Conservation (phyloP, 208 protist species). For the Leptomonas pyrrhocoris region DNA sequence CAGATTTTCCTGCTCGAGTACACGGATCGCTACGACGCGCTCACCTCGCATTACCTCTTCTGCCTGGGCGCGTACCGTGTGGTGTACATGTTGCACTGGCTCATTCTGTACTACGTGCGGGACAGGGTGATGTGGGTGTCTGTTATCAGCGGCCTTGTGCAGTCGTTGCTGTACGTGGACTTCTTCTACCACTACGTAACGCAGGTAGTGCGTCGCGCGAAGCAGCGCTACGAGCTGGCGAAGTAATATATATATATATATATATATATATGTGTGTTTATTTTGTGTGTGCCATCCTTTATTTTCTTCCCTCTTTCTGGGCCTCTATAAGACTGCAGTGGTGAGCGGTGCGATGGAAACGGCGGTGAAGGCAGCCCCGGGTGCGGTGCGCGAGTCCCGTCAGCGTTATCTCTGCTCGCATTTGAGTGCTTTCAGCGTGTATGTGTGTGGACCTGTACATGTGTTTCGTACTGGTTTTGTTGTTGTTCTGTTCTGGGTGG, state of each 20-base stretch:
- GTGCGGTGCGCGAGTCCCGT: no score
- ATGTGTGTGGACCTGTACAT: no score
- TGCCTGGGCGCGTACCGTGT: constrained; percentile 93
- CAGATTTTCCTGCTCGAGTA: constrained; percentile 96
- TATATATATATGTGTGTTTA: no score
- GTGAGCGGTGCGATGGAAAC: no score
- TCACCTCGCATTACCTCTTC: constrained; percentile 96
- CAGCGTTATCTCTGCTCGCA: no score
- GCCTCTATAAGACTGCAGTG: no score
- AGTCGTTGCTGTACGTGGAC: constrained; percentile 95
- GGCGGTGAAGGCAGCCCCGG: no score
- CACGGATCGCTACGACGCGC: constrained; percentile 91
- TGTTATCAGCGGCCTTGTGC: constrained; percentile 84
- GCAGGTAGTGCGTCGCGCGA: constrained; percentile 81
- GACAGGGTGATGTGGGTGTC: constrained; percentile 71
- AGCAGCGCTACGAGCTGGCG: constrained; percentile 77
- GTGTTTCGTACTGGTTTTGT: no score
- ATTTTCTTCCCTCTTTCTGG: background rate
- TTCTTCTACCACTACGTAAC: constrained; percentile 97
- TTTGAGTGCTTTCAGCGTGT: no score
- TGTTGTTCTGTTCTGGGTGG: no score
- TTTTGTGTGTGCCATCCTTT: no score
- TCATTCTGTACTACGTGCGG: constrained; percentile 83
- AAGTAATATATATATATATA: no score
- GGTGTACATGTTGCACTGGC: constrained; percentile 96